These are phyloP conservation scores for Saturnispora halmiae DNA, from an alignment of 805 yeast species.

Conservation along the genomic window DNA sequence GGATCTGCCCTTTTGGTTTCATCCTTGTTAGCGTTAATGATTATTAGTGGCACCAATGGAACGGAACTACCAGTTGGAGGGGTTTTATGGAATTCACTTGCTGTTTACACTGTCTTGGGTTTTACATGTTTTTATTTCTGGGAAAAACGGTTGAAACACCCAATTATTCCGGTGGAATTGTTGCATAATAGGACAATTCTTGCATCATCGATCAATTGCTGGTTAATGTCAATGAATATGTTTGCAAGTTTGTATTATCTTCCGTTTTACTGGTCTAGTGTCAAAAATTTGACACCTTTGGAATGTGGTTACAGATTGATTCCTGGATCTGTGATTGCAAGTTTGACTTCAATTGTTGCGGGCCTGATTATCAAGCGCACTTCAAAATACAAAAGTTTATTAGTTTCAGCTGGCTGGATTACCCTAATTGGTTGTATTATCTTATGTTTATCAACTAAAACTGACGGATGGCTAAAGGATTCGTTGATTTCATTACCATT, in stretches of 20 bases:
- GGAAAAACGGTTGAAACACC: slow-evolving; percentile 33
- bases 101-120: slow-evolving; percentile 11
- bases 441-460: slow-evolving; percentile 20
- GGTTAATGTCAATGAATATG: slow-evolving; percentile 62
- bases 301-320: slow-evolving; percentile 35
- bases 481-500: slow-evolving; percentile 39
- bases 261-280: slow-evolving; percentile 48
- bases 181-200: slow-evolving; percentile 51
- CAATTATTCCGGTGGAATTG: slow-evolving; percentile 57
- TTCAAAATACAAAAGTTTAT: slow-evolving; percentile 50
- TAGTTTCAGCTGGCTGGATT: slow-evolving; percentile 31
- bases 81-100: slow-evolving; percentile 30
- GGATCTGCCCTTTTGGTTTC: slow-evolving; percentile 55
- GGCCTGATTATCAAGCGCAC: slow-evolving; percentile 62
- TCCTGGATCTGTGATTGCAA: slow-evolving; percentile 58
- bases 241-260: slow-evolving; percentile 57
- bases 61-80: slow-evolving; percentile 41
- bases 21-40: slow-evolving; percentile 48
- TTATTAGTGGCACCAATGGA: slow-evolving; percentile 61
- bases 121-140: slow-evolving; percentile 15
- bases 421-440: slow-evolving; percentile 39
- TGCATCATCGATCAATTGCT: slow-evolving; percentile 56
- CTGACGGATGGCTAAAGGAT: slow-evolving; percentile 29
- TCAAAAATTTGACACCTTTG: slow-evolving; percentile 22
- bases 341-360: slow-evolving; percentile 55